Conservation (phyloP, 768 basidiomycete species). For the Russula lepida region DNA sequence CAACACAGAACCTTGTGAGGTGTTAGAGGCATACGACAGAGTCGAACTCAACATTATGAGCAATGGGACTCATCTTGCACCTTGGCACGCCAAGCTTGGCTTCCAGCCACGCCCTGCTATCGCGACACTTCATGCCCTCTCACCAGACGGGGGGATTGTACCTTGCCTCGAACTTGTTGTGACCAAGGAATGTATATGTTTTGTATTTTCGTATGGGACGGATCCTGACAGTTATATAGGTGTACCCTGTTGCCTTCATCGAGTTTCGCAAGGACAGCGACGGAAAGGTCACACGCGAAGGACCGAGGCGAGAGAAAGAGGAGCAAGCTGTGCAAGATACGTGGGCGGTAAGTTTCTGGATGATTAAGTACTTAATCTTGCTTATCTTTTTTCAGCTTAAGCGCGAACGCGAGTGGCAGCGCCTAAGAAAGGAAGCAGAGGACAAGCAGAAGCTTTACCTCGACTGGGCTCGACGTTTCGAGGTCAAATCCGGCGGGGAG, state of each 20-base stretch:
- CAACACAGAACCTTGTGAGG: constrained; percentile 66
- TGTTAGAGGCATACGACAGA: constrained; percentile 70
- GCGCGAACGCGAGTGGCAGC: constrained; percentile 49
- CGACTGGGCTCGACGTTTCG: constrained; percentile 57
- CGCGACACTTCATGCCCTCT: constrained; percentile 70
- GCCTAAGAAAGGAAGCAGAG: constrained; percentile 49
- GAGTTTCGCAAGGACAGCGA: constrained; percentile 48
- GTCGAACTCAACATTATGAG: constrained; percentile 61
- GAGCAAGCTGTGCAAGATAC: constrained; percentile 49
- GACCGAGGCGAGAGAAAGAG: constrained; percentile 63
- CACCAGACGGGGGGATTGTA: constrained; percentile 72
- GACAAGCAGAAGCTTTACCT: constrained; percentile 45
- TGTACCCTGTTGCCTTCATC: constrained; percentile 72
- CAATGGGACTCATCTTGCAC: constrained; percentile 78
- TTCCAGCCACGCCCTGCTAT: constrained; percentile 59
- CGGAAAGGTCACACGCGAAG: constrained; percentile 43
- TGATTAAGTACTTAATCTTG: background rate
- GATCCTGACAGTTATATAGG: constrained; percentile 29
- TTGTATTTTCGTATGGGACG: background rate
- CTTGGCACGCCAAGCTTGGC: constrained; percentile 86
- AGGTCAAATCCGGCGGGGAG: constrained; percentile 47
- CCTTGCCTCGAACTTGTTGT: constrained; percentile 68
- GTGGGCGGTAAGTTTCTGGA: constrained; percentile 55
- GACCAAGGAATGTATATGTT: constrained; percentile 39
- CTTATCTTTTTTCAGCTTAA: constrained; percentile 35